These are phyloP conservation scores for Fusarium mangiferae DNA, from an alignment of 2,329 filamentous ascomycete species.

Conservation along the genomic window DNA sequence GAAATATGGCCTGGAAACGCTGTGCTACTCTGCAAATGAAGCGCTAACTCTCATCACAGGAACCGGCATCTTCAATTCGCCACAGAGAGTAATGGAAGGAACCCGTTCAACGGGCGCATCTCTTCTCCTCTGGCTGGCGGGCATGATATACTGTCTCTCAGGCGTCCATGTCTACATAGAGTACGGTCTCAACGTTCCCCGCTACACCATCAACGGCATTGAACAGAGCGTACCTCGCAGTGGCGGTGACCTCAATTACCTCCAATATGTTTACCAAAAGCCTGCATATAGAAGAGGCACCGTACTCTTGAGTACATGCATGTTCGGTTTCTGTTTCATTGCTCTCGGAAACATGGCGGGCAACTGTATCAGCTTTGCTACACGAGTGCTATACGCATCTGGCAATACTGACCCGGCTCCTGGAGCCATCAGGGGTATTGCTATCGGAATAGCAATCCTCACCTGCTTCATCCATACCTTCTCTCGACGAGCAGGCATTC, in stretches of 20 bases:
- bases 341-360: conserved; percentile 59
- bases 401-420: conserved; percentile 40
- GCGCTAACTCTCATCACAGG: conserved; percentile 41
- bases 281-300: conserved; percentile 50
- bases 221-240: conserved; percentile 56
- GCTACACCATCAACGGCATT: conserved; percentile 52
- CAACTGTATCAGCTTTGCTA: conserved; percentile 59
- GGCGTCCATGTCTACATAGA: conserved; percentile 55
- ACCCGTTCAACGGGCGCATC: conserved; percentile 48
- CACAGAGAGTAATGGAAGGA: conserved; percentile 47
- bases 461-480: conserved; percentile 60
- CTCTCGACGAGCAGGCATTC: conserved; percentile 61
- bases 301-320: conserved; percentile 54
- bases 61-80: conserved; percentile 52
- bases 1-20: not conserved
- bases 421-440: conserved; percentile 57
- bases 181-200: conserved; percentile 58
- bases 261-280: conserved; percentile 57
- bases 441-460: conserved; percentile 55
- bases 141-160: conserved; percentile 51
- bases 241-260: conserved; percentile 60
- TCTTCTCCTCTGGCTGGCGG: conserved; percentile 54
- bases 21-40: not conserved
- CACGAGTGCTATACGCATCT: conserved; percentile 52
- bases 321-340: conserved; percentile 58